Base-by-base conservation (phyloP, 2,329 filamentous ascomycete species). In the Alternaria brassicae region DNA sequence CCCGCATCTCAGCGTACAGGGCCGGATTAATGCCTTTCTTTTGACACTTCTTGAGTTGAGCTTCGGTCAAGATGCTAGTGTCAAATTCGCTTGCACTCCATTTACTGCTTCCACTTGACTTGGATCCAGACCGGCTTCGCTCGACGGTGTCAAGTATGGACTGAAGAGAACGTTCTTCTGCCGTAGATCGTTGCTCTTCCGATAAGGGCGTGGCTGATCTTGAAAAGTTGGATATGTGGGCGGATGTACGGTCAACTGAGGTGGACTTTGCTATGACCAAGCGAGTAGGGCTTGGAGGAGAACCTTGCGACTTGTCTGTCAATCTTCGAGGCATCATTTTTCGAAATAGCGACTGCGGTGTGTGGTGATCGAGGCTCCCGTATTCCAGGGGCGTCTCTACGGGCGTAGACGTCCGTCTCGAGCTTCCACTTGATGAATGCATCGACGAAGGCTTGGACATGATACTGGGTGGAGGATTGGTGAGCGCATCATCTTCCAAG, bases 1-100 rank as follows among this genome's bases (percentile, higher is more conserved):
- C 78, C 62, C 80, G 79, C 80, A 83, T 83, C 68, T 83, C 81
- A 13, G 79, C 77, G 60, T 79, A 82, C 48, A 82, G 60, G 9
- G 78, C 72, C 13, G 80, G 81, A 58, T 83, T 81, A 62, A 83
- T 80, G 1, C 81, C 80, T 64, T 82, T 83, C 67, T 81, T 80
- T 65, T 74, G 71, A 67, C 81, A 74, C 62, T 81, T 81, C 57
- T 77, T 76, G 41, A 81, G 68, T 44, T 82, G 77, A 52, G 79
- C 75, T 10, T 78, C 73, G 25, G 72, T 78, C 57, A 81, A 56
- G 6, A 62, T 61, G 55, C 73, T 78, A 13, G 68, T 78, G 53
- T 81, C 78, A 42, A 72, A 77, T n/a, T 73, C 72, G 48, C 77
- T 80, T 30, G 77, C 71, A 36, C 69, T 76, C 78, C 78, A 81